These are phyloP conservation scores for Penicillium sp. DNA, from an alignment of 2,329 filamentous ascomycete genomes.

Conservation along the genomic window DNA sequence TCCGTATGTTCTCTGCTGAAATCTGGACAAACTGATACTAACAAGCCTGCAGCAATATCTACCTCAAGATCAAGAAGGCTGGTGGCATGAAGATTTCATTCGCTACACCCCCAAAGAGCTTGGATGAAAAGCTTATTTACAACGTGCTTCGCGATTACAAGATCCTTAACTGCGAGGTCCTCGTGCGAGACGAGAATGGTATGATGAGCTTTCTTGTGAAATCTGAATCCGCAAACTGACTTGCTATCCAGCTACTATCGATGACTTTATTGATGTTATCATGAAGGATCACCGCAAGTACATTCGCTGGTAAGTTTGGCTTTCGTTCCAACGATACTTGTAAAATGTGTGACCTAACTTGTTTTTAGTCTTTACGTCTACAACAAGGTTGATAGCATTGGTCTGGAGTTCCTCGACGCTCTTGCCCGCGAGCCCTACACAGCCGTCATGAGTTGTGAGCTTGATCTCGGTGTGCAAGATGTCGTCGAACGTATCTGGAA, in stretches of 20 bases:
- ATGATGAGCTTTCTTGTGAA: slow-evolving; percentile 6
- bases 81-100: slow-evolving; percentile 99
- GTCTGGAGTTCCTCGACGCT: slow-evolving; percentile 87
- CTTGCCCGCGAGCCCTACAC: slow-evolving; percentile 91
- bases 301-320: slow-evolving; percentile 67
- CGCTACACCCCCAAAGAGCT: slow-evolving; percentile 78
- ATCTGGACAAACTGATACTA: not conserved
- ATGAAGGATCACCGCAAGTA: slow-evolving; percentile 99
- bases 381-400: slow-evolving; percentile 98
- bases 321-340: not conserved
- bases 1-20: slow-evolving; percentile 60
- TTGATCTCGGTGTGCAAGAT: slow-evolving; percentile 89
- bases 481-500: slow-evolving; percentile 95
- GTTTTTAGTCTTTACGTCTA: slow-evolving; percentile 80
- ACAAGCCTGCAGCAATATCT: slow-evolving; percentile 73
- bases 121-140: slow-evolving; percentile 98
- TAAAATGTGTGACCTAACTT: not conserved
- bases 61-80: slow-evolving; percentile 91
- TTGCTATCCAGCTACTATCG: slow-evolving; percentile 70
- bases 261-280: slow-evolving; percentile 98
- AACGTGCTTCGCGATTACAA: slow-evolving; percentile 99
- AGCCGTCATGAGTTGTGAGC: slow-evolving; percentile 95
- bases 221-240: not conserved
- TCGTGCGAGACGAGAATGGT: slow-evolving; percentile 89
- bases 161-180: slow-evolving; percentile 94